These are phyloP conservation scores for Syzygium oleosum DNA, from an alignment of 345 rosid genomes.

Conservation along the genomic window DNA sequence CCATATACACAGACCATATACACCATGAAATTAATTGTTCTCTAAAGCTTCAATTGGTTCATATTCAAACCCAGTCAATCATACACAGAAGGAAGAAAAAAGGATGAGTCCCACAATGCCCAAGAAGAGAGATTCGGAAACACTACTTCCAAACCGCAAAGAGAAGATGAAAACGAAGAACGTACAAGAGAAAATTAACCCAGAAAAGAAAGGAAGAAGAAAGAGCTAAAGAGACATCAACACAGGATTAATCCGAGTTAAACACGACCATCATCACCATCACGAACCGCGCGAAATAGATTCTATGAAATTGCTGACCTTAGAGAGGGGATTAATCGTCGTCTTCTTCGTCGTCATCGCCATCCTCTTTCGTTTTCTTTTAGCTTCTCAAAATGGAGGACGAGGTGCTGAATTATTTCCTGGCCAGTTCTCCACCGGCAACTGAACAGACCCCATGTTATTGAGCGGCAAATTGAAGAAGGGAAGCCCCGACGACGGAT, in stretches of 20 bases:
- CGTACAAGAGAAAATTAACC: neutral
- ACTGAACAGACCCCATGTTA: constrained; percentile 60
- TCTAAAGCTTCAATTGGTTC: neutral
- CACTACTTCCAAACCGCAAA: neutral
- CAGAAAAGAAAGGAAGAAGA: neutral
- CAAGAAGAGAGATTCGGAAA: neutral
- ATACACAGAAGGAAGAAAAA: neutral
- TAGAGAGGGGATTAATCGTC: neutral
- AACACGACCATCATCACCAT: neutral
- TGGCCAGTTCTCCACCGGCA: constrained; percentile 79
- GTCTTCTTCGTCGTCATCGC: neutral
- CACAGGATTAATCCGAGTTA: neutral
- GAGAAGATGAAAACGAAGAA: neutral
- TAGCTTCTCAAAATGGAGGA: constrained; percentile 43
- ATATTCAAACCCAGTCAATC: neutral
- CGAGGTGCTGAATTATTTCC: constrained; percentile 54
- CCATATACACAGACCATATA: neutral
- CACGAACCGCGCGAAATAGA: neutral
- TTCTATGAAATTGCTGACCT: neutral
- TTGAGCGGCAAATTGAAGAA: constrained; percentile 80
- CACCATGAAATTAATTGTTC: neutral
- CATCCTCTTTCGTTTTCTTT: neutral
- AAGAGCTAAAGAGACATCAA: neutral
- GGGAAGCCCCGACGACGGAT: constrained; percentile 63
- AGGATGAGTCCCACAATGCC: neutral